Evolutionary conservation across 2,329 filamentous ascomycete genomes (phyloP), one percentile per base, ranked within the genome.

Genomic region (Pestalotiopsis sp.): DNA sequence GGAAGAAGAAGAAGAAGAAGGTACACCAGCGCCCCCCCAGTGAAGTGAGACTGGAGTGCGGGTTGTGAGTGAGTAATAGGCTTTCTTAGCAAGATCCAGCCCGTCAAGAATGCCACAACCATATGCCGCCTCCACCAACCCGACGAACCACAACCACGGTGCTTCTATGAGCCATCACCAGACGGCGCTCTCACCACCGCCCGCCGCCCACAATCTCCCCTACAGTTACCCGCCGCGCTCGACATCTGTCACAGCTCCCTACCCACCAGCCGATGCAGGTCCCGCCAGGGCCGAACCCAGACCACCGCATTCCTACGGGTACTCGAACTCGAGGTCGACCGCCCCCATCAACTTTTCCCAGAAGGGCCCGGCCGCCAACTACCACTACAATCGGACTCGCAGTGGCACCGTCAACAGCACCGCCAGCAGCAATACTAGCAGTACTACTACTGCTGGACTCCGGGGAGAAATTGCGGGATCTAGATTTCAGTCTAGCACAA

Each of bases 91-190:
- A 45, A 63, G 62, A 38, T 36, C 31, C 31, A 36, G 31, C 31
- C 31, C 31, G 31, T 62, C n/a, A 25, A 69, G 62, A 57, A 69
- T 69, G 68, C 66, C 68, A 69, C 68, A 65, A 68, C 68, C 68
- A 69, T 66, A 69, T 67, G 68, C 17, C 45, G 45, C 62, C 60
- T 62, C 64, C 62, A 69, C 60, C 65, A 67, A 64, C 65, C 56
- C 58, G 45, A 60, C 60, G 59, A 67, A 64, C 65, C 56, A 49
- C 31, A 60, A 58, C 63, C 52, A 40, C 63, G 65, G 68, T 67
- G 61, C 65, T 41, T 60, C 60, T 13, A 52, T 61, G 61, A 59
- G 38, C 59, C 66, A 68, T 60, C 60, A 61, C 23, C 68, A 67
- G 49, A 61, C 58, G 27, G 45, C 57, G 36, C 49, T 57, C 41